Evolutionary conservation across 169 alveolate genomes (phyloP).

Genomic region (Eimeria acervulina): DNA sequence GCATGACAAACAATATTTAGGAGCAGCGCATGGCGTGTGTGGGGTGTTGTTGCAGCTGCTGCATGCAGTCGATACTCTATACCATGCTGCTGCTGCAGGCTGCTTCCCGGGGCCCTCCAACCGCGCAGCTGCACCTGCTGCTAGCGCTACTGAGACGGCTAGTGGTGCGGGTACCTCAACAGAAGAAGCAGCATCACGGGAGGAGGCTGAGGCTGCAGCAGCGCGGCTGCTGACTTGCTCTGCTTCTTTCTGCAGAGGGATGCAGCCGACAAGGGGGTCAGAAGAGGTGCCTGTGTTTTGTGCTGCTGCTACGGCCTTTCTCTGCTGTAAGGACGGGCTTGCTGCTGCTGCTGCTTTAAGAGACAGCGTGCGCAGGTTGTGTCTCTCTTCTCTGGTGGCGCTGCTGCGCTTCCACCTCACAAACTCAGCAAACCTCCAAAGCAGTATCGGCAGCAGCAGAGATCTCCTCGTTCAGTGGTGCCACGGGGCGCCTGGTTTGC

Average conservation of each 20-base stretch:
- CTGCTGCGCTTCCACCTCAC: constrained; percentile 52
- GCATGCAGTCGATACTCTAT: constrained; percentile 82
- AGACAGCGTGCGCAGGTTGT: background rate
- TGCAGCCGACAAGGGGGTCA: constrained; percentile 30
- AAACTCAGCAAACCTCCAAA: constrained; percentile 89
- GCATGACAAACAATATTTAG: constrained; percentile 89
- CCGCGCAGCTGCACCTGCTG: background rate
- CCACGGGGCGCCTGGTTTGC: constrained; percentile 95
- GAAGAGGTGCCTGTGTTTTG: constrained; percentile 1
- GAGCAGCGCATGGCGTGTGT: constrained; percentile 95
- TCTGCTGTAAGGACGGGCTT: background rate
- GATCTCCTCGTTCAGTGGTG: constrained; percentile 92
- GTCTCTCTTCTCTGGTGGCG: background rate
- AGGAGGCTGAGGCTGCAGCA: constrained; percentile 24
- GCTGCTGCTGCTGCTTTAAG: constrained; percentile 49
- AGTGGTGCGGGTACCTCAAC: too few relatives aligned
- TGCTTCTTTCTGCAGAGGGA: constrained; percentile 18
- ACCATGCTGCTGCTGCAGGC: constrained; percentile 56
- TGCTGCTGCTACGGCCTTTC: constrained; percentile 29
- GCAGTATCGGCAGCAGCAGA: constrained; percentile 84
- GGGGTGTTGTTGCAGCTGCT: constrained; percentile 90
- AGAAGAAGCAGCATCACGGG: background rate
- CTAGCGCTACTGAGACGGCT: background rate
- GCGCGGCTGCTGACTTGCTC: constrained; percentile 15
- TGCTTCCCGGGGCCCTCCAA: constrained; percentile 30